Base-by-base conservation (phyloP, 176 grass and related monocot species). In the Carex myosuroides region DNA sequence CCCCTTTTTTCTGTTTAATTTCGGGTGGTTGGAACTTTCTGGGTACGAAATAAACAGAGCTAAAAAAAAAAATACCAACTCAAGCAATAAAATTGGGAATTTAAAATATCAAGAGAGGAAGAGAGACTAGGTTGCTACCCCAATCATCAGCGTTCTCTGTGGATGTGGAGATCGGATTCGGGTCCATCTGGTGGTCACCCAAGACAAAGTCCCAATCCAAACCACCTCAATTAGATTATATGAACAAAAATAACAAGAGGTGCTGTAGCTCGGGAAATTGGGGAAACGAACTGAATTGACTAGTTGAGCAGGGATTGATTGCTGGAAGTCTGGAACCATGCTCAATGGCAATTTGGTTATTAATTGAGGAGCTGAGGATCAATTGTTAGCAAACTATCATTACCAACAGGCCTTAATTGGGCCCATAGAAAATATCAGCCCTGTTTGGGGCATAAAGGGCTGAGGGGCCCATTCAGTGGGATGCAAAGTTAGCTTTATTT, bases 141-240 rank as follows among this genome's bases (percentile, higher is more conserved):
- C 79, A 81, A 81, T 81, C 79, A 63, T 64, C 79, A 44, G 39
- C 79, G n/a, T 62, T 32, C 8, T 61, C 20, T 63, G 79, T 63
- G 60, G 79, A 39, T 37, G 11, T 63, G 79, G 57, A 81, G 6
- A 30, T 81, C 58, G 58, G 55, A 63, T 81, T 81, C 32, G 54
- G 79, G 6, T 81, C 79, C 57, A 81, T 81, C 54, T 22, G 33
- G 18, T 6, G 26, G 48, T 56, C 13, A 52, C 50, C 52, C 50
- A 8, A 13, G 5, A 22, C 48, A 53, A 77, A 54, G 0, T 24
- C 18, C 70, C 16, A 77, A 77, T 13, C 42, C 12, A 7, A 16
- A 32, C 13, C 3, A 56, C 37, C 8, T 8, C 10, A 22, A 72
- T 24, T 70, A n/a, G 13, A 72, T 24, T 70, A n/a, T 42, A 44